Base-by-base conservation (phyloP, 768 basidiomycete genomes). In the Leccinum boreale region DNA sequence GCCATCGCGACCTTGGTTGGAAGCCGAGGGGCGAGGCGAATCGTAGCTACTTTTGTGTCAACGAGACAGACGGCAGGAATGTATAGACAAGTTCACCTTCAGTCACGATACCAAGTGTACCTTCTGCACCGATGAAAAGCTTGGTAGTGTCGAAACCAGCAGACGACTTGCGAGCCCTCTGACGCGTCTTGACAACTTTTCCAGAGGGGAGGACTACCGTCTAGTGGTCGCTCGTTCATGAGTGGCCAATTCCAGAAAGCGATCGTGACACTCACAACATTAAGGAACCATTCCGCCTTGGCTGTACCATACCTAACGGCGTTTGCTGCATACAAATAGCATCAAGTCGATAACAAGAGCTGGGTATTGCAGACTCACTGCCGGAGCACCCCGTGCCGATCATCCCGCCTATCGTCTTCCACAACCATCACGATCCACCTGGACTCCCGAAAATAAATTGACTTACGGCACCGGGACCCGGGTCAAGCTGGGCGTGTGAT, bases 131-230 rank as follows among this genome's bases (percentile, higher is more conserved):
- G 50, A 94, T 89, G 74, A 94, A 94, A 3, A 94, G 71, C 69
- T 94, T 94, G 0, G 90, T 94, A 1, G 82, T 80, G 66, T 95
- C 94, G 65, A 89, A 94, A 0, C 94, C 94, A 0, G 91, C 90
- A 1, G 92, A 82, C 3, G 90, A 93, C 68, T 97, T 95, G 50
- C 91, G 78, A 21, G 89, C 85, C 47, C 89, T 76, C 56, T 81
- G 78, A 21, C 92, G 84, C 0, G 94, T 96, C 69, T 94, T 93
- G 65, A 97, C 86, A 10, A 97, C 85, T 67, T 92, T 84, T 6
- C 94, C 92, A 52, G 80, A 84, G 0, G 92, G 90, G 28, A 94
- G 83, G 0, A 94, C 92, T 4, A 89, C 91, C 0, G 91, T 94
- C 89, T 90, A 53, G 44, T 44, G 10, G 36, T 26, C 39, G 4